Evolutionary conservation across 2,329 filamentous ascomycete species (phyloP).

Genomic region (Fusarium sp.): DNA sequence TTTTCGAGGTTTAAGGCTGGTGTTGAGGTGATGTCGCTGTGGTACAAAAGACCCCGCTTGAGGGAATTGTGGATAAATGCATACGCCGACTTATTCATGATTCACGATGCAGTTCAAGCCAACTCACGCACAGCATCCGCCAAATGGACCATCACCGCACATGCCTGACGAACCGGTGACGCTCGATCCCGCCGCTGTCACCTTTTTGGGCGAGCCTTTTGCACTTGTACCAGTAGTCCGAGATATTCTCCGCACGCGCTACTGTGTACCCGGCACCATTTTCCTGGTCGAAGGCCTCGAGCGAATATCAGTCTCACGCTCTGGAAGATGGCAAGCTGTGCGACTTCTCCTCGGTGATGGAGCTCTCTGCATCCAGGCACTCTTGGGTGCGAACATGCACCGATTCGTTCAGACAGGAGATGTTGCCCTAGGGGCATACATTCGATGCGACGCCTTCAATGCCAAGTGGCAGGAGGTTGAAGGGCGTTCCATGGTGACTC

Average conservation of each 20-base stretch:
- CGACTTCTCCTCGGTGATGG: slow-evolving; percentile 69
- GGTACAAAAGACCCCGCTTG: slow-evolving; percentile 40
- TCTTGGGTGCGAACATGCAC: slow-evolving; percentile 64
- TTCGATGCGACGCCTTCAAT: slow-evolving; percentile 62
- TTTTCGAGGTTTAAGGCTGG: slow-evolving; percentile 36
- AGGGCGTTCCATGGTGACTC: slow-evolving; percentile 56
- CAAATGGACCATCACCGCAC: slow-evolving; percentile 37
- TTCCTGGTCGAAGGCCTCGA: slow-evolving; percentile 67
- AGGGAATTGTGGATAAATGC: slow-evolving; percentile 48
- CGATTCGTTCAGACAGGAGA: slow-evolving; percentile 63
- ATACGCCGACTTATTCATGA: slow-evolving; percentile 33
- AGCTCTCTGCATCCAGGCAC: slow-evolving; percentile 68
- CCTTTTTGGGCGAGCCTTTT: slow-evolving; percentile 46
- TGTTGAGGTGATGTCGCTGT: slow-evolving; percentile 19
- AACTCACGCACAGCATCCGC: background rate
- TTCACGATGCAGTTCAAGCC: slow-evolving; percentile 9
- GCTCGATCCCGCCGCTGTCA: slow-evolving; percentile 50
- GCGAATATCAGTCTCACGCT: slow-evolving; percentile 52
- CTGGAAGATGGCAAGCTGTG: slow-evolving; percentile 60
- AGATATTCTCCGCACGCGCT: slow-evolving; percentile 65
- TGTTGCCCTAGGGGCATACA: slow-evolving; percentile 65
- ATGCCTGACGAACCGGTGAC: slow-evolving; percentile 43
- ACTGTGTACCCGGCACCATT: slow-evolving; percentile 64
- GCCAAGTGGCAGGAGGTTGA: slow-evolving; percentile 49
- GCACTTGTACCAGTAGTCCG: slow-evolving; percentile 59